Percentiles rank a stretch among this genome's conserved stretches.
Conservation (phyloP, 2,329 filamentous ascomycete species). For the Torrubiellomyces zombiae region DNA sequence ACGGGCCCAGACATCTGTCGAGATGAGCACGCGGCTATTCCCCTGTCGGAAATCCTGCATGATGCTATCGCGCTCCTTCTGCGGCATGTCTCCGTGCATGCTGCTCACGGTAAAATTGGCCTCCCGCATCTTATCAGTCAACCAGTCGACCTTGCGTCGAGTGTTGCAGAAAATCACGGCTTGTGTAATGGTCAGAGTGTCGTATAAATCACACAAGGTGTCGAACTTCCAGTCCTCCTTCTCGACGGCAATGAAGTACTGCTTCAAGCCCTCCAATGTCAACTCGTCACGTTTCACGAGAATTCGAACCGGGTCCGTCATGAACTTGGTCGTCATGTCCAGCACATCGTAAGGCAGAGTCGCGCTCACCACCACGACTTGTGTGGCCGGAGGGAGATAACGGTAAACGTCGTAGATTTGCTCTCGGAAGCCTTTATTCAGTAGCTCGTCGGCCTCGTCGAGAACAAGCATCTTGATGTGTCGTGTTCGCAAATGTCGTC, state of each 20-base stretch:
- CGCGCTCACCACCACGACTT: conserved; percentile 95
- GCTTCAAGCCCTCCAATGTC: conserved; percentile 92
- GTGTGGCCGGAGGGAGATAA: conserved; percentile 87
- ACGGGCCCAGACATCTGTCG: conserved; percentile 93
- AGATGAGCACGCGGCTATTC: conserved; percentile 89
- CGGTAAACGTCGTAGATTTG: conserved; percentile 99
- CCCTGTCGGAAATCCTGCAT: conserved; percentile 99
- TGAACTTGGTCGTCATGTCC: conserved; percentile 99
- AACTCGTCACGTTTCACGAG: conserved; percentile 97
- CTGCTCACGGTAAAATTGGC: conserved; percentile 96
- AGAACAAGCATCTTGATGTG: conserved; percentile 49
- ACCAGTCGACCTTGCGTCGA: conserved; percentile 95
- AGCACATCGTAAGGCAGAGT: conserved; percentile 95
- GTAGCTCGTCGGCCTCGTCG: conserved; percentile 44
- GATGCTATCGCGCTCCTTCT: conserved; percentile 94
- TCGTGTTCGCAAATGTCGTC: conserved; percentile 38
- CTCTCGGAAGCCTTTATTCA: conserved; percentile 92
- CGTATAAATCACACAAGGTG: conserved; percentile 95
- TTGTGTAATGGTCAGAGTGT: conserved; percentile 95
- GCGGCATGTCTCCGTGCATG: conserved; percentile 99
- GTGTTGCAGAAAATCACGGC: conserved; percentile 99
- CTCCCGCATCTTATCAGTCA: conserved; percentile 98
- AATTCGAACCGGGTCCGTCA: conserved; percentile 94
- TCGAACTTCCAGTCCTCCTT: conserved; percentile 99
- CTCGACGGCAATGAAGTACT: conserved; percentile 98